Base-by-base conservation (phyloP, 2,329 filamentous ascomycete genomes). In the Xylariales sp. region DNA sequence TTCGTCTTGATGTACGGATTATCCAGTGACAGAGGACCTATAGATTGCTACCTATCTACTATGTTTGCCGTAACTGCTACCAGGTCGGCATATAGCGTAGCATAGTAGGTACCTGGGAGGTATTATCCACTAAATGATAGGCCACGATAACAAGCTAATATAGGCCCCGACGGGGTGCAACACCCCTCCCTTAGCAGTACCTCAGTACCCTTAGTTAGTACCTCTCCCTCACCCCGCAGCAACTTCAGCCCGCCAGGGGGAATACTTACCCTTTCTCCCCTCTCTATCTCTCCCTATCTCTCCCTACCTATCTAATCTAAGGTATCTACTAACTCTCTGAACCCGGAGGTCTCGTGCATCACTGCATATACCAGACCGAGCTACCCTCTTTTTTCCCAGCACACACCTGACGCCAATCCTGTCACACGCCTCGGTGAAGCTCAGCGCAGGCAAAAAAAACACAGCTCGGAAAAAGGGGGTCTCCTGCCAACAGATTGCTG, bases 401-500 rank as follows among this genome's bases (percentile, higher is more conserved):
- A 54, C 67, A 62, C 69, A 71, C 67, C 69, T 65, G 55, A 65
- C 67, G 43, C 64, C 61, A 49, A 43, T 46, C 64, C 63, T 48
- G 52, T 62, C 59, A 61, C 67, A 71, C 67, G 62, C 67, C 69
- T 71, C 67, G 62, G 67, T 69, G 64, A 69, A 59, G 54, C 58
- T 55, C 54, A 69, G 55, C 50, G 57, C 62, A 52, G 45, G 67
- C 60, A 39, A 23, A 23, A 23, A 23, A 23, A 23, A 23, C 23
- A 55, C 32, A 62, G 48, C 53, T 41, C 53, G n/a, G 14, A 55
- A 60, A 62, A 39, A 28, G 43, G 56, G 56, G 55, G 46, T 18
- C 23, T 58, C 49, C 67, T 48, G 34, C 63, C 67, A 64, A 60
- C 59, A 28, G 49, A 64, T 56, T 54, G 56, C 41, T 60, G 55